Base-by-base conservation (phyloP, 306 rosid species). In the Vigna nakashimae region DNA sequence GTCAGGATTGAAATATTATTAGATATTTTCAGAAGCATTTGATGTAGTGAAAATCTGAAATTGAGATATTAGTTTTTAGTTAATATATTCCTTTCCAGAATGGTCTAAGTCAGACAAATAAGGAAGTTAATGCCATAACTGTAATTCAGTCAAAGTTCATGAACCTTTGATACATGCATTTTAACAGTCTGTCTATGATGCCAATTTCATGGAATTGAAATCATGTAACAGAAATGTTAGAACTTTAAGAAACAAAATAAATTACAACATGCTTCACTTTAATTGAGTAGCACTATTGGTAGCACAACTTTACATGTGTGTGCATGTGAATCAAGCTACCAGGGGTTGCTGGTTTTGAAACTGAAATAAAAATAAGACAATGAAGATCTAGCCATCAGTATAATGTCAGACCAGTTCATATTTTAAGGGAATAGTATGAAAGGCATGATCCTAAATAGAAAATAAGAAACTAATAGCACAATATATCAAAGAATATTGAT, bases 1-100 rank as follows among this genome's bases (percentile, higher is more conserved):
- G 26, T 56, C 50, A 69, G 36, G 43, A 74, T 14, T 12, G 40
- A 71, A 64, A 68, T 51, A 78, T 38, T 28, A 56, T 51, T 15
- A 38, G 69, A 75, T 69, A 76, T 40, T 71, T 63, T 58, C 34
- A 58, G 36, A 80, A 78, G 60, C 62, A 80, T 60, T 42, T 34
- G 45, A 75, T 56, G 74, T 2, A n/a, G 53, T 38, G 67, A 69
- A 75, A 36, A 79, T 57, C 63, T 9, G 12, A 65, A 38, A n/a
- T 15, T 45, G 48, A 65, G 30, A 32, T 28, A 34, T 28, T 51
- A 24, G 16, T 70, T 9, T 20, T 48, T 24, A 57, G n/a, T 71
- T 24, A 67, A 73, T 51, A 34, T 43, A 77, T 24, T 43, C 62
- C 36, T 79, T 83, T 42, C 74, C 56, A 20, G 73, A 59, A 74